Conservation (phyloP, 768 basidiomycete species). For the Auricularia sp. region DNA sequence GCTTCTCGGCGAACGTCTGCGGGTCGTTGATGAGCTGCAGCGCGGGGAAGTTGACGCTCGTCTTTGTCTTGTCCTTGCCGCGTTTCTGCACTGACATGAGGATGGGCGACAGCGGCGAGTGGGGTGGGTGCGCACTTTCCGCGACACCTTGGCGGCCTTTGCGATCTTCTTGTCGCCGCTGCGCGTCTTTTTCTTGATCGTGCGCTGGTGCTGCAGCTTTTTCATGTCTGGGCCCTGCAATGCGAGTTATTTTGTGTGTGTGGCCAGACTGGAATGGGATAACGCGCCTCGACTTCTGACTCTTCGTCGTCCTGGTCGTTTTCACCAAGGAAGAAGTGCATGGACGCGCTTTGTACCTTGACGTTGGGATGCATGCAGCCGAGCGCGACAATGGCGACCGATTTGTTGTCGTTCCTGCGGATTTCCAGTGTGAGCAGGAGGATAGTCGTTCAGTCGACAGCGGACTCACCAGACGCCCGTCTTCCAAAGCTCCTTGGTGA, state of each 20-base stretch:
- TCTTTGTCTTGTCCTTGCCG: constrained; percentile 16
- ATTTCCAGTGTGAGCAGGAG: too few relatives aligned
- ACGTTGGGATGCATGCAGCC: constrained; percentile 89
- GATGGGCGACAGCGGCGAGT: constrained; percentile 2
- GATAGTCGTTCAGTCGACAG: too few relatives aligned
- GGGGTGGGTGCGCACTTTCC: constrained; percentile 41
- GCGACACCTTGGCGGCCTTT: constrained; percentile 62
- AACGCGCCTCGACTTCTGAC: constrained; percentile 52
- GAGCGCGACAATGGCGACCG: constrained; percentile 82
- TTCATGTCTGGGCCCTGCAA: constrained; percentile 53
- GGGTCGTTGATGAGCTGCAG: constrained; percentile 90
- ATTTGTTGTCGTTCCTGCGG: constrained; percentile 82
- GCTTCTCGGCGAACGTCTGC: constrained; percentile 88
- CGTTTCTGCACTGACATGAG: constrained; percentile 24
- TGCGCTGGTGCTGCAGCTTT: constrained; percentile 73
- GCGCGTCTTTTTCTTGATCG: constrained; percentile 87
- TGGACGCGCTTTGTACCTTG: constrained; percentile 89
- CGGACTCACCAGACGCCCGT: constrained; percentile 73
- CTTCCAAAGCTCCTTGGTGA: constrained; percentile 90
- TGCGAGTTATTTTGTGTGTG: background rate
- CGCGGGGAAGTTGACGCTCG: constrained; percentile 74
- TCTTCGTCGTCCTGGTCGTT: constrained; percentile 66
- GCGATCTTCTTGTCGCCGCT: constrained; percentile 73
- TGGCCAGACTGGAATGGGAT: constrained; percentile 8
- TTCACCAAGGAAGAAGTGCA: constrained; percentile 94